phyloP scores from a whole-genome alignment of 805 yeast species.

The Wickerhamiella vanderwaltii region DNA sequence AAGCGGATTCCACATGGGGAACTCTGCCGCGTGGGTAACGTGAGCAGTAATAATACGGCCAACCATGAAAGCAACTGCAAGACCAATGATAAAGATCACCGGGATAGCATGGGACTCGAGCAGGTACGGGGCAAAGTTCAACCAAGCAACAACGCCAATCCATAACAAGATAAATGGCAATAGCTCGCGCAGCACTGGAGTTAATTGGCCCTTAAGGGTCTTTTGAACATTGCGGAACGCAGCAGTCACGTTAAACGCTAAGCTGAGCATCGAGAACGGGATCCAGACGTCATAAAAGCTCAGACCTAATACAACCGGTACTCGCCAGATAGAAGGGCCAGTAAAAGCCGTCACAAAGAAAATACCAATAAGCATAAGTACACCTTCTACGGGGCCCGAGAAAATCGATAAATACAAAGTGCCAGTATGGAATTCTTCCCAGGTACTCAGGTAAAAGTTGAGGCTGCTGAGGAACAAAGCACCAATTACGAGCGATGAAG shows the following conservation, averaged over 20 bases:
- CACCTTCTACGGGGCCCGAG: slow-evolving; percentile 95
- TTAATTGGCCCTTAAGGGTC: slow-evolving; percentile 30
- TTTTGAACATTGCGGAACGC: slow-evolving; percentile 37
- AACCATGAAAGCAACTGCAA: slow-evolving; percentile 69
- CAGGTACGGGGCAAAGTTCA: slow-evolving; percentile 37
- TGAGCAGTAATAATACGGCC: slow-evolving; percentile 85
- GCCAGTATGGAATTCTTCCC: slow-evolving; percentile 94
- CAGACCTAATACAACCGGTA: slow-evolving; percentile 34
- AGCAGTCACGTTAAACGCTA: slow-evolving; percentile 51
- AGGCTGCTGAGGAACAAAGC: slow-evolving; percentile 26
- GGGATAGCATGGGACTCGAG: slow-evolving; percentile 36
- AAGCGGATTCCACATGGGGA: slow-evolving; percentile 59
- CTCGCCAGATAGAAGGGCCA: slow-evolving; percentile 62
- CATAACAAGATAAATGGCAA: slow-evolving; percentile 57
- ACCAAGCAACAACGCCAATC: slow-evolving; percentile 35
- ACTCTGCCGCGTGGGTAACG: slow-evolving; percentile 53
- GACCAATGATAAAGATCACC: slow-evolving; percentile 55
- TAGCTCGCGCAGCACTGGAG: slow-evolving; percentile 33
- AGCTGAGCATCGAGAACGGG: slow-evolving; percentile 24
- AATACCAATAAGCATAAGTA: slow-evolving; percentile 45
- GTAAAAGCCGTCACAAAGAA: slow-evolving; percentile 50
- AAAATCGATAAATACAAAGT: slow-evolving; percentile 61
- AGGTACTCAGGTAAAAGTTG: slow-evolving; percentile 79
- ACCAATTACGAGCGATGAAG: slow-evolving; percentile 37
- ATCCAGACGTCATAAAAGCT: slow-evolving; percentile 23